Percentiles rank a stretch among this genome's conserved stretches.
Evolutionary conservation across 371 early-diverging fungal genomes (phyloP).

Genomic region (Globomyces sp.): DNA sequence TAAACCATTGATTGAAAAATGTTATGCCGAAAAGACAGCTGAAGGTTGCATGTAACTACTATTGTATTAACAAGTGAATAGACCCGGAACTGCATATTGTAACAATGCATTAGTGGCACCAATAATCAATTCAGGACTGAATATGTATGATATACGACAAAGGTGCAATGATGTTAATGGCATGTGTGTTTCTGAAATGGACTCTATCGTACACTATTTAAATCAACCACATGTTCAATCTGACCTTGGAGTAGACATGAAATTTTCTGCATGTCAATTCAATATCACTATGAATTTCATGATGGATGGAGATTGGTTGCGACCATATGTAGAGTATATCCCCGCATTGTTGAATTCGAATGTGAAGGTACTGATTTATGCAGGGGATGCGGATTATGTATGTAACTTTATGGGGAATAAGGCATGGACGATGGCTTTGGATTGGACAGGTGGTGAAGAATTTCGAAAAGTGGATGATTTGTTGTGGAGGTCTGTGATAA

Average conservation of each 20-base stretch:
- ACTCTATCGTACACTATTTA: constrained; percentile 30
- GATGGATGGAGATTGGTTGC: constrained; percentile 81
- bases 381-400: constrained; percentile 65
- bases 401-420: constrained; percentile 79
- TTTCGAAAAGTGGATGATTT: constrained; percentile 63
- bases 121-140: constrained; percentile 22
- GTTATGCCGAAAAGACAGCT: constrained; percentile 70
- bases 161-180: neutral
- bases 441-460: constrained; percentile 74
- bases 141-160: constrained; percentile 35
- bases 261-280: constrained; percentile 83
- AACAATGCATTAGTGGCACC: neutral
- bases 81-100: constrained; percentile 64
- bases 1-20: constrained; percentile 61
- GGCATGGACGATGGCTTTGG: constrained; percentile 78
- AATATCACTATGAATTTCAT: constrained; percentile 59
- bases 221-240: constrained; percentile 72
- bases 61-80: constrained; percentile 62
- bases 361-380: constrained; percentile 79
- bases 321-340: constrained; percentile 71
- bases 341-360: constrained; percentile 74
- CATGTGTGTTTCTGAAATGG: neutral
- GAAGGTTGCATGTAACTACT: constrained; percentile 54
- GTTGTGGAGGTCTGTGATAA: constrained; percentile 47
- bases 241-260: constrained; percentile 60